These are phyloP conservation scores for Pseudogymnoascus sp. DNA, from an alignment of 2,329 filamentous ascomycete genomes.

Conservation along the genomic window DNA sequence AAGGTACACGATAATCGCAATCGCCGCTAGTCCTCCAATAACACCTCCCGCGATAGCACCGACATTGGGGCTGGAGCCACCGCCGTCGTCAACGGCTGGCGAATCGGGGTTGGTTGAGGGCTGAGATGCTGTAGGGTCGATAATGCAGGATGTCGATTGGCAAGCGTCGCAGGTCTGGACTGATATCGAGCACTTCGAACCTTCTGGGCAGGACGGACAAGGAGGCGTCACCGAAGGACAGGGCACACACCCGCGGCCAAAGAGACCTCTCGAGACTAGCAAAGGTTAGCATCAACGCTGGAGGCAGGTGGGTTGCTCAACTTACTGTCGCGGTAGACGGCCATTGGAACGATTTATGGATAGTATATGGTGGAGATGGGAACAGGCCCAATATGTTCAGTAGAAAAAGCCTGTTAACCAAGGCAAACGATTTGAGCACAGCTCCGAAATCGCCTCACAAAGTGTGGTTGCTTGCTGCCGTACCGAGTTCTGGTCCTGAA, in stretches of 20 bases:
- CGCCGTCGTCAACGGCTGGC: slow-evolving; percentile 26
- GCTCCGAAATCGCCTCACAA: not conserved
- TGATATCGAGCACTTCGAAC: slow-evolving; percentile 52
- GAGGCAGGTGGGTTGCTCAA: not conserved
- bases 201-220: slow-evolving; percentile 51
- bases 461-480: not conserved
- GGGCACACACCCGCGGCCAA: not conserved
- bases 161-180: slow-evolving; percentile 53
- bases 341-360: not conserved
- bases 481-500: slow-evolving; percentile 3
- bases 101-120: slow-evolving; percentile 20
- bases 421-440: slow-evolving; percentile 7
- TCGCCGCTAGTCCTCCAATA: slow-evolving; percentile 69
- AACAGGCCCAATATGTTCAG: not conserved
- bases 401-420: not conserved
- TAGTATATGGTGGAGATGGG: not conserved
- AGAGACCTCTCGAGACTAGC: not conserved
- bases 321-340: not conserved
- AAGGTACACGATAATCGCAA: slow-evolving; percentile 69
- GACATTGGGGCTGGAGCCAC: slow-evolving; percentile 51
- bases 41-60: slow-evolving; percentile 91
- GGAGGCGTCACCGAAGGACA: slow-evolving; percentile 46
- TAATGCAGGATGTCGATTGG: slow-evolving; percentile 48
- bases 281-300: not conserved
- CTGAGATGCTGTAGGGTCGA: slow-evolving; percentile 28